A percentile compares a stretch with the other conserved stretches of the same genome.
Conservation (phyloP, 495 filamentous ascomycete species). For the Glonium stellatum region DNA sequence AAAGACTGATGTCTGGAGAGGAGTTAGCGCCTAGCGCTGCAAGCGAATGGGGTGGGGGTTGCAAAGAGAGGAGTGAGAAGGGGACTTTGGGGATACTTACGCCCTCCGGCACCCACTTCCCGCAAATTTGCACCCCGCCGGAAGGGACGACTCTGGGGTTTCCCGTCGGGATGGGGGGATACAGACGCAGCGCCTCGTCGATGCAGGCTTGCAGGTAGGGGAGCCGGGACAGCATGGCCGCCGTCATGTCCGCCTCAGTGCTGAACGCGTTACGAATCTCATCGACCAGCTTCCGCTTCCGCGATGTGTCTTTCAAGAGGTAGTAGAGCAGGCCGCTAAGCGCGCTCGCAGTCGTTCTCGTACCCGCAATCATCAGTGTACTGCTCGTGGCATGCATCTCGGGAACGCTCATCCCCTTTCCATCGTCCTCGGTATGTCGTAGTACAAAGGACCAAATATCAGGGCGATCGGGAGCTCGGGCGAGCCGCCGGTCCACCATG, state of each 20-base stretch:
- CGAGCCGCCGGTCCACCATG: constrained; percentile 27
- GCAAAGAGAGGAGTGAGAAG: too few species aligned
- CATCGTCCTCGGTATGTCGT: constrained; percentile 29
- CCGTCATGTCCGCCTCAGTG: constrained; percentile 41
- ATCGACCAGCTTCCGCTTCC: constrained; percentile 32
- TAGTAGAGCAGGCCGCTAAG: constrained; percentile 33
- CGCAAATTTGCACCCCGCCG: too few species aligned
- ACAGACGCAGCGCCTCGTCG: constrained; percentile 29
- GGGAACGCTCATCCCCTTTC: constrained; percentile 30
- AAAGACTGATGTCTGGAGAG: constrained; percentile 34
- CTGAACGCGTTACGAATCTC: constrained; percentile 46
- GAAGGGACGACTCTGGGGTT: too few species aligned
- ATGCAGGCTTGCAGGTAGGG: constrained; percentile 30
- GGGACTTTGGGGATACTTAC: too few species aligned
- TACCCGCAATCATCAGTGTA: constrained; percentile 46
- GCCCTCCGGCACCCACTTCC: too few species aligned
- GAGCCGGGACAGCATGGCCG: constrained; percentile 34
- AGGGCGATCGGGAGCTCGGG: constrained; percentile 12
- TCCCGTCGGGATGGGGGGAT: constrained; percentile 30
- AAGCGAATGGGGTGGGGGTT: too few species aligned
- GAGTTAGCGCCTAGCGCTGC: neutral
- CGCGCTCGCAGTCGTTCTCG: constrained; percentile 39
- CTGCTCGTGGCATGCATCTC: constrained; percentile 41
- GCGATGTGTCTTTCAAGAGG: constrained; percentile 41
- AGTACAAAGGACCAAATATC: constrained; percentile 29